A percentile compares a stretch with the other conserved stretches of the same genome.
These are phyloP conservation scores for Fraxinus albicans DNA, from an alignment of 305 asterid genomes.

Conservation along the genomic window DNA sequence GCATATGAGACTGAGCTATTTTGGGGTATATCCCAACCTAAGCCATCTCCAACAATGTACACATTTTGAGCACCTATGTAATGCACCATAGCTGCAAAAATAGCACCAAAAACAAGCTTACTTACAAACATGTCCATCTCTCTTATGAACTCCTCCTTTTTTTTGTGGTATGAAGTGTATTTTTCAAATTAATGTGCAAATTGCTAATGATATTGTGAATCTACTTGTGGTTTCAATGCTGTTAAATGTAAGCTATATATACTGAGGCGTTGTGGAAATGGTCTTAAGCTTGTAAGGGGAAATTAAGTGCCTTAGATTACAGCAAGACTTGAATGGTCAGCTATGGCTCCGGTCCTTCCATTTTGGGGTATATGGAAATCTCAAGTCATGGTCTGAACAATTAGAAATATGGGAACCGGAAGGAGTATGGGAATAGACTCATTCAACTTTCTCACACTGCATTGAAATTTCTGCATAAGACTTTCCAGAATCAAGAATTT, in stretches of 20 bases:
- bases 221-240: not conserved
- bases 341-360: not conserved
- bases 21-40: slow-evolving; percentile 47
- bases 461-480: too few relatives aligned
- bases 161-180: not conserved
- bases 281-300: not conserved
- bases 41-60: slow-evolving; percentile 41
- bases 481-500: too few relatives aligned
- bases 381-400: not conserved
- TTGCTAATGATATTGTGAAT: not conserved
- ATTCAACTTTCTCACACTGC: not conserved
- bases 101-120: slow-evolving; percentile 20
- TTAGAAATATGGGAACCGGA: not conserved
- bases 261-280: slow-evolving; percentile 13
- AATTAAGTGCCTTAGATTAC: not conserved
- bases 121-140: slow-evolving; percentile 25
- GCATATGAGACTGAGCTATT: slow-evolving; percentile 25
- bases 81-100: slow-evolving; percentile 24
- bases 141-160: not conserved
- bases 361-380: not conserved
- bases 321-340: not conserved
- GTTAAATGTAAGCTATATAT: slow-evolving; percentile 12
- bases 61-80: slow-evolving; percentile 33
- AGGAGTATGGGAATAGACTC: not conserved
- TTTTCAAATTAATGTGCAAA: not conserved